Conservation (phyloP, 2,329 filamentous ascomycete species). For the Colletotrichum caudatum region DNA sequence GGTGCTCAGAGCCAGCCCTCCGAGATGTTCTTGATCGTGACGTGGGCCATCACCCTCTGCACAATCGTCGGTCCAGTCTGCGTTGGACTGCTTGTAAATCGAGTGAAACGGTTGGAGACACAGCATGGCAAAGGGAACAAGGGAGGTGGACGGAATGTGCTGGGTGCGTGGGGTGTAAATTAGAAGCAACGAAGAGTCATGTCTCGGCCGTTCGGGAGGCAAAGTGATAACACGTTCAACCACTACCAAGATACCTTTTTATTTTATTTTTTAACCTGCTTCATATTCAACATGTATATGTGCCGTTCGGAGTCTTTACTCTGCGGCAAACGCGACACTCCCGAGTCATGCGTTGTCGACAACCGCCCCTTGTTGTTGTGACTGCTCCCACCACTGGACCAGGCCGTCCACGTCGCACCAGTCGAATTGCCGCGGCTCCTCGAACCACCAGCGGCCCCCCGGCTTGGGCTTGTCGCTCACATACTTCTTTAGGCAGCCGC, state of each 20-base stretch:
- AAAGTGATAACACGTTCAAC: conserved; percentile 14
- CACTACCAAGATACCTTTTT: conserved; percentile 9
- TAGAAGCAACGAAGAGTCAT: neutral
- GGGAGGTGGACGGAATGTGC: conserved; percentile 25
- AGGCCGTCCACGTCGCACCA: conserved; percentile 65
- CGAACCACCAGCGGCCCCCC: conserved; percentile 64
- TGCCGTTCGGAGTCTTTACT: neutral
- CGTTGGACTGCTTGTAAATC: conserved; percentile 60
- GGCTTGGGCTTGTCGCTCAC: conserved; percentile 51
- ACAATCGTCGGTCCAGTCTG: conserved; percentile 64
- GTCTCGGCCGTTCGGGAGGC: neutral
- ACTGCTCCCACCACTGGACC: conserved; percentile 58
- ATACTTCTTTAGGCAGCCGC: conserved; percentile 59
- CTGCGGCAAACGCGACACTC: neutral
- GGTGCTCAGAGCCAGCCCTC: conserved; percentile 45
- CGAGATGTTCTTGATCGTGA: conserved; percentile 64
- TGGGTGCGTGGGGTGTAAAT: conserved; percentile 38
- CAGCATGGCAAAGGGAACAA: neutral
- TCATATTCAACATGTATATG: neutral
- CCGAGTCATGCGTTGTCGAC: conserved; percentile 18
- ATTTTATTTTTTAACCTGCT: neutral
- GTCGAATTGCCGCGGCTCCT: conserved; percentile 57
- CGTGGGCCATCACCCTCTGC: conserved; percentile 68
- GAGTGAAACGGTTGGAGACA: conserved; percentile 52
- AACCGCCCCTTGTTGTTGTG: conserved; percentile 12